Conservation (phyloP, 179 eudicot genomes). For the Silene vulgaris region DNA sequence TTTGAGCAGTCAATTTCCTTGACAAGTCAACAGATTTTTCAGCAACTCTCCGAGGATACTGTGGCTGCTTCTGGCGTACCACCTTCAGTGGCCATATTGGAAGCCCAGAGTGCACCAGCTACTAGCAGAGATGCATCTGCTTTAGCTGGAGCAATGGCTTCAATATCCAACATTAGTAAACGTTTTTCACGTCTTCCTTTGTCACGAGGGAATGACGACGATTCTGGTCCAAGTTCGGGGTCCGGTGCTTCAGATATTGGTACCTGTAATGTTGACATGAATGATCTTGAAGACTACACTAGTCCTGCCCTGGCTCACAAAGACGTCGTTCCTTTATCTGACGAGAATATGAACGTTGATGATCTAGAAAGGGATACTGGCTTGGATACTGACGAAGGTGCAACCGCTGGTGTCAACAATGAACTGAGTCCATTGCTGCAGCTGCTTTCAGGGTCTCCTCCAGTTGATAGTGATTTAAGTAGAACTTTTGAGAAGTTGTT, state of each 20-base stretch:
- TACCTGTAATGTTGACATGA: conserved; percentile 46
- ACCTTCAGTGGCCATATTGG: conserved; percentile 58
- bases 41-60: conserved; percentile 51
- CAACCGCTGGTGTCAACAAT: conserved; percentile 33
- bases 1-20: conserved; percentile 32
- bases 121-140: conserved; percentile 33
- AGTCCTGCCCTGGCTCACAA: conserved; percentile 44
- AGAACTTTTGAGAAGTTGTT: conserved; percentile 29
- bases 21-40: conserved; percentile 56
- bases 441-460: conserved; percentile 47
- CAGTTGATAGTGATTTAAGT: conserved; percentile 42
- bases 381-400: conserved; percentile 43
- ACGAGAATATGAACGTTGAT: conserved; percentile 46
- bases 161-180: conserved; percentile 51
- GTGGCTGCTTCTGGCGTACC: conserved; percentile 40
- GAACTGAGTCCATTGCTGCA: conserved; percentile 50
- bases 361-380: conserved; percentile 35
- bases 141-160: conserved; percentile 5
- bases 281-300: conserved; percentile 45
- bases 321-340: conserved; percentile 35
- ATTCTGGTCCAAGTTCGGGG: conserved; percentile 30
- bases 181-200: conserved; percentile 58
- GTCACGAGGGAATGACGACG: conserved; percentile 48
- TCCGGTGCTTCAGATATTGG: conserved; percentile 58
- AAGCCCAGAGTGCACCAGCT: conserved; percentile 55